phyloP scores from a whole-genome alignment of 2,329 filamentous ascomycete species.

The Clonostachys byssicola region DNA sequence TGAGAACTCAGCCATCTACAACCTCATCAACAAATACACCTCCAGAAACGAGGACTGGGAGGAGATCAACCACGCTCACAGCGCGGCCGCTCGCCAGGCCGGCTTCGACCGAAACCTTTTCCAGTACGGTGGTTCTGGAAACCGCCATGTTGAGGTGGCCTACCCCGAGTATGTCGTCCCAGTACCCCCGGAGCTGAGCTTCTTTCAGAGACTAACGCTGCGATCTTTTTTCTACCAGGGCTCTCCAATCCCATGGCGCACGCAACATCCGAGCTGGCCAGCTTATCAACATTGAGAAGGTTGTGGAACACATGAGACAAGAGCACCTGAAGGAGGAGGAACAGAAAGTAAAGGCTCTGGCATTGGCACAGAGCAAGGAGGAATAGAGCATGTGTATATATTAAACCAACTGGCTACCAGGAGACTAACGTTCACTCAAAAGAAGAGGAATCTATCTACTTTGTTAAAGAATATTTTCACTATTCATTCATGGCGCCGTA shows the following conservation, averaged over 20 bases:
- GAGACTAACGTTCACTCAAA: conserved; percentile 2
- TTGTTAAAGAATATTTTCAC: not conserved
- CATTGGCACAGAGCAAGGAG: conserved; percentile 17
- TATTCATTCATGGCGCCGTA: not conserved
- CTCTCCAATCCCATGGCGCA: conserved; percentile 43
- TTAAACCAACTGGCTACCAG: conserved; percentile 11
- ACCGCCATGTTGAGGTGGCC: conserved; percentile 44
- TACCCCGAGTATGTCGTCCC: conserved; percentile 51
- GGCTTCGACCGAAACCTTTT: conserved; percentile 54
- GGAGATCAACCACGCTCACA: conserved; percentile 47
- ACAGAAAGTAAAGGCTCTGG: conserved; percentile 46
- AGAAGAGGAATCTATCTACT: not conserved
- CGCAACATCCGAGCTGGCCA: conserved; percentile 53
- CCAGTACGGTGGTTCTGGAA: conserved; percentile 34
- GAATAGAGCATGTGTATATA: conserved; percentile 19
- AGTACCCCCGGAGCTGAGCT: not conserved
- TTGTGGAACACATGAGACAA: conserved; percentile 53
- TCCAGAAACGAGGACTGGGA: conserved; percentile 45
- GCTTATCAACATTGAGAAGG: conserved; percentile 47
- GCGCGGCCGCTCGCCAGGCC: conserved; percentile 48
- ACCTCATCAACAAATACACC: conserved; percentile 40
- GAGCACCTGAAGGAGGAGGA: conserved; percentile 51
- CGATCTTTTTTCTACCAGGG: conserved; percentile 22
- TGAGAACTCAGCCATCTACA: conserved; percentile 39
- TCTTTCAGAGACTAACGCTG: not conserved